Evolutionary conservation across 2,329 filamentous ascomycete species (phyloP), one percentile per base, ranked within the genome.

Genomic region (Hirsutella thompsonii): DNA sequence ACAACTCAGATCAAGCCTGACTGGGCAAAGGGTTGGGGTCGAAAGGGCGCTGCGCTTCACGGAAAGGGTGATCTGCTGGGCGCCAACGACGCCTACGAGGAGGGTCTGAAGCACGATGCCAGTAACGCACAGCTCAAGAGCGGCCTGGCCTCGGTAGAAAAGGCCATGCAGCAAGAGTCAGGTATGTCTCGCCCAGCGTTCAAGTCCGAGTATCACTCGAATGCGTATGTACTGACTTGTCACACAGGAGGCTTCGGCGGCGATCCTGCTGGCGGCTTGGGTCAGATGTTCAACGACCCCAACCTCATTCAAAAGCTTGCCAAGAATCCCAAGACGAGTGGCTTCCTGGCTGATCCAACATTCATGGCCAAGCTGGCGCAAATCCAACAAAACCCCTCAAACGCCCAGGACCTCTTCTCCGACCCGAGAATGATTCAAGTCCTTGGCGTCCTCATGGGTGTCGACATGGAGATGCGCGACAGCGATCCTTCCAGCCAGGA

Each of bases 11-110:
- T 98, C 61, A 96, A 98, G 72, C 83, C 90, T 11, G 92, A 96
- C 70, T 98, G 92, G 92, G 80, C 87, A 45, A 96, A 96, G 68
- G 92, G 92, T 50, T 95, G 87, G 83, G 82, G 84, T 44, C 81
- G 92, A 46, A 95, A 95, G 63, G 92, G 90, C 50, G 82, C 88
- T 47, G 92, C 92, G 42, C 72, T 89, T 28, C 92, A 94, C 61
- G 92, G 92, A 36, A 69, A 81, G 45, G 86, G 89, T 39, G 87
- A 98, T 59, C 72, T 96, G 19, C 69, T 92, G 38, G 83, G 78
- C 37, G 88, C 92, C 28, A 76, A 82, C 47, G 88, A 95, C 55
- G 88, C 93, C 19, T 98, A 93, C 61, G 84, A 94, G 56, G 77
- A 93, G 60, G 92, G 90, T n/a, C 70, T 95, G 51, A 94, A 95